Evolutionary conservation across 2,329 filamentous ascomycete species (phyloP).

Genomic region (Ophiostoma ips): DNA sequence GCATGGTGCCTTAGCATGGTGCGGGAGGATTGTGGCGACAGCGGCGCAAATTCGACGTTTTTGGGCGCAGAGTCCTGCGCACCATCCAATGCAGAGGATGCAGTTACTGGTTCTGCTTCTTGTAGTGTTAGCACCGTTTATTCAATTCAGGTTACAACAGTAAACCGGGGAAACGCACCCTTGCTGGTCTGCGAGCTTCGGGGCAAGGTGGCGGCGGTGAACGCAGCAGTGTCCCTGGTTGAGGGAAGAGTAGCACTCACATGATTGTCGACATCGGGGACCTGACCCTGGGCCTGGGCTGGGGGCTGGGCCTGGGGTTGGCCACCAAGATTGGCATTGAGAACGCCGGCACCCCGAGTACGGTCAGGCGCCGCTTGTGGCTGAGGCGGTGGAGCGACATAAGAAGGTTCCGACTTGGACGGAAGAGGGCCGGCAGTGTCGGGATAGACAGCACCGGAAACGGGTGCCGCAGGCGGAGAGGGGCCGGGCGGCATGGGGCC

Average conservation of each 20-base stretch:
- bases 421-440: not conserved
- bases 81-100: not conserved
- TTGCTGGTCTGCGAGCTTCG: slow-evolving; percentile 3
- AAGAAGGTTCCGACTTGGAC: not conserved
- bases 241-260: slow-evolving; percentile 13
- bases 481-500: not conserved
- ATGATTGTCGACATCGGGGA: slow-evolving; percentile 10
- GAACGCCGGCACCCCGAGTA: not conserved
- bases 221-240: not conserved
- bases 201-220: not conserved
- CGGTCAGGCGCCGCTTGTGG: not conserved
- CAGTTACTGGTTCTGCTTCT: slow-evolving; percentile 1
- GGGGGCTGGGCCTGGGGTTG: not conserved
- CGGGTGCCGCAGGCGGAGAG: not conserved
- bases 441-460: not conserved
- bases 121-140: not conserved
- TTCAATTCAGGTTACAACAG: slow-evolving; percentile 2
- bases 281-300: too few relatives aligned
- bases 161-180: slow-evolving; percentile 11
- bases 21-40: slow-evolving; percentile 34
- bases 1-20: slow-evolving; percentile 29
- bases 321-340: not conserved
- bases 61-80: slow-evolving; percentile 19
- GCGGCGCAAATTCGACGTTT: slow-evolving; percentile 32
- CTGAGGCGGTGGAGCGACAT: not conserved